phyloP scores from a whole-genome alignment of 1,284 basidiomycete genomes.

The Cutaneotrichosporon sp. region DNA sequence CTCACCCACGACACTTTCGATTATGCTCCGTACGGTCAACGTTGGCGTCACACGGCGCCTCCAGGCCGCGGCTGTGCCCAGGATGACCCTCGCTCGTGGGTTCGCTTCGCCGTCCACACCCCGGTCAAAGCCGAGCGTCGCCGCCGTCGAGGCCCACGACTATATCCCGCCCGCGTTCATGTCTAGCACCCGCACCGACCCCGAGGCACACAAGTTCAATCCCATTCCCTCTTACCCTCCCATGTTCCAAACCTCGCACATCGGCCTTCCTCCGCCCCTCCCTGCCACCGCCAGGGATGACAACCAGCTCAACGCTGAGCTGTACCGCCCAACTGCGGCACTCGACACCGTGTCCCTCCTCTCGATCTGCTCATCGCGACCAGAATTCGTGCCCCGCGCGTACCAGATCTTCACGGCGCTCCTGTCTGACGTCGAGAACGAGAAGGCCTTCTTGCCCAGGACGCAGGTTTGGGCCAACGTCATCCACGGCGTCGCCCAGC shows the following conservation, averaged over 20 bases:
- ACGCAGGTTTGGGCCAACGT: conserved; percentile 47
- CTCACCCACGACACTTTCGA: conserved; percentile 1
- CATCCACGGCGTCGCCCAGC: conserved; percentile 38
- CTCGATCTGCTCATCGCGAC: conserved; percentile 46
- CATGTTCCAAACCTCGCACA: not conserved
- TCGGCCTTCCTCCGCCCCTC: conserved; percentile 36
- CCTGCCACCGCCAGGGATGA: conserved; percentile 29
- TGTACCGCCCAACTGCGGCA: conserved; percentile 45
- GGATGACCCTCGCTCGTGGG: not conserved
- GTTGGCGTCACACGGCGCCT: conserved; percentile 11
- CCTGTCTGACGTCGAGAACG: conserved; percentile 33
- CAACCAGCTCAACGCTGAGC: conserved; percentile 28
- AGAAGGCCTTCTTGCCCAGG: conserved; percentile 33
- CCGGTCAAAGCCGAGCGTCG: conserved; percentile 10
- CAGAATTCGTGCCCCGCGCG: conserved; percentile 46
- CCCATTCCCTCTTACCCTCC: not conserved
- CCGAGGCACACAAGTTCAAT: conserved; percentile 22
- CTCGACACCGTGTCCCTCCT: conserved; percentile 50
- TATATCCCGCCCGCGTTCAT: conserved; percentile 16
- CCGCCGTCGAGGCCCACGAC: conserved; percentile 10
- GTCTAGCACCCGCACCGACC: conserved; percentile 11
- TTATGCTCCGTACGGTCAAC: conserved; percentile 27
- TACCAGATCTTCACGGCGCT: conserved; percentile 49
- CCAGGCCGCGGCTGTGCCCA: not conserved
- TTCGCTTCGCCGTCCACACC: conserved; percentile 20